Base-by-base conservation (phyloP, 345 rosid species). In the Populus davidiana region DNA sequence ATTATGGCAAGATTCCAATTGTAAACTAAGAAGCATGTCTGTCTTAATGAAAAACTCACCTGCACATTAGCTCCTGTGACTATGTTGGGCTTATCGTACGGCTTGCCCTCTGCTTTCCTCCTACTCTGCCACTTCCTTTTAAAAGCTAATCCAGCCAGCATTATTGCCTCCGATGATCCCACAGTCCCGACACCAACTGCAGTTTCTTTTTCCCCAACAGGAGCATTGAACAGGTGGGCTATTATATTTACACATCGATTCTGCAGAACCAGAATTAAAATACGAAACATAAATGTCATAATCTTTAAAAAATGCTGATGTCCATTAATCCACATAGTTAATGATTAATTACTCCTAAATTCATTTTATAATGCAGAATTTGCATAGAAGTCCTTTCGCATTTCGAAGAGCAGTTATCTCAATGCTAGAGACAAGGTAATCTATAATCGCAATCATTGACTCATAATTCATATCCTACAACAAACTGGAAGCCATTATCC, bases 81-180 rank as follows among this genome's bases (percentile, higher is more conserved):
- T 43, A 43, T 43, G 2, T 43, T 43, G 47, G 47, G 47, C 47
- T 43, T 43, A 43, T 43, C 47, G 14, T 43, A 43, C 47, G 47
- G 47, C 11, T 43, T 43, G 14, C 47, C 47, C 47, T 43, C 47
- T 43, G 47, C 47, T 43, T 43, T 43, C 47, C 74, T 70, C 80
- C 70, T 77, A 36, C 61, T 69, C 61, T 77, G 69, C 79, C 79
- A 69, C 31, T 70, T 77, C 44, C 74, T 70, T 61, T 77, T 77
- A 16, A 69, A 69, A 29, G 79, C 79, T 47, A 77, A 77, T 38
- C 80, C 80, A n/a, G 74, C 75, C 14, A 77, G 75, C 80, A 77
- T 70, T 70, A 70, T 70, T 1, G 79, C 79, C 68, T 76, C 74
- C 9, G 73, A 76, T 27, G 79, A 76, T 56, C 79, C 79, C 61